Evolutionary conservation across 163 green algal genomes (phyloP), one percentile per base, ranked within the genome.

Genomic region (Chloromonas sp.): DNA sequence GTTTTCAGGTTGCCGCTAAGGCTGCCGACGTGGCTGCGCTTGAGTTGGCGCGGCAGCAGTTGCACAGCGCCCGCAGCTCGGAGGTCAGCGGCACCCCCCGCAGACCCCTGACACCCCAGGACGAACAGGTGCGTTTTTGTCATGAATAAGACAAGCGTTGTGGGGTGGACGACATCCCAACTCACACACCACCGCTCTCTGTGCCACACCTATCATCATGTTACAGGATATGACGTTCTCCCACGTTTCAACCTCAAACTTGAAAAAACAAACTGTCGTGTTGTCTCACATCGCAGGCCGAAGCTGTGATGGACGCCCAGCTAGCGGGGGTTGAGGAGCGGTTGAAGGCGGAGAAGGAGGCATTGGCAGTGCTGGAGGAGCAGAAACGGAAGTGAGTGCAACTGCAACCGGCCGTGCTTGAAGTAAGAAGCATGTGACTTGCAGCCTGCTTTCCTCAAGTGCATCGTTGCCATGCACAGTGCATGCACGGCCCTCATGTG

Each of bases 281-380:
- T 13, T 76, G 66, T 13, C 8, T 76, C 5, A 8, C 66, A 76
- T 76, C 5, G 8, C 71, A 79, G 57, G 3, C 8, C 58, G 71
- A 81, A 11, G 77, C 77, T 60, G 77, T 3, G 14, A 36, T 79
- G 74, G 74, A 79, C 14, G 74, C 74, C 1, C 77, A 81, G 77
- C n/a, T 81, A 1, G 77, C 77, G 2, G 36, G 14, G 1, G 77
- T 81, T 36, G 77, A 81, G 77, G 77, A n/a, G 14, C 60, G 57
- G 77, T 57, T 81, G 77, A 2, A 3, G n/a, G n/a, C 36, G n/a
- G 77, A 81, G 77, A 81, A 81, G 77, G n/a, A 81, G 77, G 77
- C 77, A 3, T 57, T 81, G 2, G 77, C n/a, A 2, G 77, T 57
- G 57, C 77, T 81, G 2, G 77, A 81, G 77, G 77, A 60, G 15